Percentiles rank a stretch among this genome's conserved stretches.
These are phyloP conservation scores for Carex sylvatica DNA, from an alignment of 202 grass and related monocot species.

Conservation along the genomic window DNA sequence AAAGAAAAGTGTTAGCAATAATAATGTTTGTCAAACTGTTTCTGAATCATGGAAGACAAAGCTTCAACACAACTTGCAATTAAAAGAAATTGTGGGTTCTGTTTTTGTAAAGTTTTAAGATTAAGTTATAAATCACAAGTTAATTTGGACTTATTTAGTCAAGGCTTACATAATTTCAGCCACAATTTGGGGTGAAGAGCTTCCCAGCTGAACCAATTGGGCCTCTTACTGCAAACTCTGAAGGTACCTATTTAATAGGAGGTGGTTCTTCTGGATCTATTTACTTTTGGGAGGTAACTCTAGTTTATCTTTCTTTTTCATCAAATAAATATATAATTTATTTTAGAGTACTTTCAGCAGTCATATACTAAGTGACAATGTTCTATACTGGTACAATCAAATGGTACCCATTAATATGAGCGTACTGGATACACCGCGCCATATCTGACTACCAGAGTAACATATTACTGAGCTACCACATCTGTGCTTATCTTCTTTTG, in stretches of 20 bases:
- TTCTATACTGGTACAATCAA: neutral
- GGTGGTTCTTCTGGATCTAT: constrained; percentile 61
- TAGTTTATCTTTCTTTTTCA: neutral
- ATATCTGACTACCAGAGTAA: neutral
- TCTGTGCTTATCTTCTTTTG: neutral
- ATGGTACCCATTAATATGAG: neutral
- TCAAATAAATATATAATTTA: neutral
- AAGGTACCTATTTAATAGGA: constrained; percentile 78
- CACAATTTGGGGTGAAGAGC: constrained; percentile 69
- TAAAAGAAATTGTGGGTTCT: neutral
- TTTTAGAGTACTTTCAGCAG: neutral
- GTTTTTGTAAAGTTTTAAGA: neutral
- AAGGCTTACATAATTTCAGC: constrained; percentile 35
- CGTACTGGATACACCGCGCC: neutral
- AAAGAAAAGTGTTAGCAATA: neutral
- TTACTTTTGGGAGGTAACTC: constrained; percentile 71
- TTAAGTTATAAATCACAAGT: neutral
- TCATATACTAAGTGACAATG: too few species aligned
- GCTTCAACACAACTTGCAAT: neutral
- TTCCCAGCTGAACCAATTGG: constrained; percentile 83
- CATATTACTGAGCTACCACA: neutral
- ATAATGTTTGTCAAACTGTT: neutral
- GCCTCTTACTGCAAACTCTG: constrained; percentile 54
- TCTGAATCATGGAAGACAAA: neutral
- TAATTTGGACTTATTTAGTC: neutral